Percentiles rank a stretch among this genome's conserved stretches.
Conservation (phyloP, 768 basidiomycete species). For the Tylopilus sp. region DNA sequence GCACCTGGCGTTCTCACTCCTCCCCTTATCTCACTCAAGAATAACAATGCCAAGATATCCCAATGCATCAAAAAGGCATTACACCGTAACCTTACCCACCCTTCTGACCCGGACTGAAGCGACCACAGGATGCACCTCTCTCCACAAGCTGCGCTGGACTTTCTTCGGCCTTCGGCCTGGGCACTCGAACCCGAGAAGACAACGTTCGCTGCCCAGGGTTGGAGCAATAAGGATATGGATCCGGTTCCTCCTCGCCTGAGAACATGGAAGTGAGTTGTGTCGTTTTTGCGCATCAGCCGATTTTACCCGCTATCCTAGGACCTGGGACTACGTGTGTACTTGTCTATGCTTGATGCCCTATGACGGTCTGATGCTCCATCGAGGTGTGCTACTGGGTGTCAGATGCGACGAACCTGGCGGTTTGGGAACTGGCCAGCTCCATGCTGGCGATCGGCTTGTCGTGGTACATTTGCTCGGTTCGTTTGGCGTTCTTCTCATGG, state of each 20-base stretch:
- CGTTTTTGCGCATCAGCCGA: not conserved
- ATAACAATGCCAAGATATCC: slow-evolving; percentile 5
- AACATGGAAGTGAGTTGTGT: slow-evolving; percentile 50
- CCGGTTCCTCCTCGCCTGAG: slow-evolving; percentile 56
- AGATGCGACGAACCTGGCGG: slow-evolving; percentile 39
- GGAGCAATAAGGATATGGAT: slow-evolving; percentile 78
- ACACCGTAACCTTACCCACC: not conserved
- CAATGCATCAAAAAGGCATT: slow-evolving; percentile 5
- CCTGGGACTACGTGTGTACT: slow-evolving; percentile 67
- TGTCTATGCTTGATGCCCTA: slow-evolving; percentile 29
- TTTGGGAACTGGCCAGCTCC: slow-evolving; percentile 54
- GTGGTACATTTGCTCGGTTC: slow-evolving; percentile 38
- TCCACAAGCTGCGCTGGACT: not conserved
- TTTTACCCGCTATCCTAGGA: slow-evolving; percentile 19
- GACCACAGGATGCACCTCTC: slow-evolving; percentile 9
- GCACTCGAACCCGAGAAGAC: slow-evolving; percentile 27
- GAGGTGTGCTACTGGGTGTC: slow-evolving; percentile 31
- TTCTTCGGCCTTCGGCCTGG: slow-evolving; percentile 23
- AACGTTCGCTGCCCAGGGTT: slow-evolving; percentile 57
- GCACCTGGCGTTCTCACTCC: no score
- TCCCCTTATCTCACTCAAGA: slow-evolving; percentile 6
- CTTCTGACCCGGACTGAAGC: not conserved
- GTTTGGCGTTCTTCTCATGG: not conserved
- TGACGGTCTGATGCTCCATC: slow-evolving; percentile 13
- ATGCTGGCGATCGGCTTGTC: slow-evolving; percentile 75